These are phyloP conservation scores for Candida endomychidarum DNA, from an alignment of 805 yeast species.

Conservation along the genomic window DNA sequence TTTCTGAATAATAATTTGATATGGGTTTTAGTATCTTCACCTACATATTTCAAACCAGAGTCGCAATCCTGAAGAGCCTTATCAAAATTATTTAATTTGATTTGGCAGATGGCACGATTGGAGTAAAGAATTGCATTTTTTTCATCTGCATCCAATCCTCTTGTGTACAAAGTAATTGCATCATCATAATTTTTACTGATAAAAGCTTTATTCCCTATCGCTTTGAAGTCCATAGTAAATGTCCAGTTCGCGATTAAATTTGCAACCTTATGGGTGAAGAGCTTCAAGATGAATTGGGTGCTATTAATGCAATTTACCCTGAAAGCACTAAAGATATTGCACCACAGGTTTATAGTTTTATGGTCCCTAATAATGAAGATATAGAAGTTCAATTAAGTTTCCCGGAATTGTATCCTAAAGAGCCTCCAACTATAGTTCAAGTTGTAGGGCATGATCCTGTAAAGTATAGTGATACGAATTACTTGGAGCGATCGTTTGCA, in stretches of 20 bases:
- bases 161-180: conserved; percentile 55
- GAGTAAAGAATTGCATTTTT: conserved; percentile 57
- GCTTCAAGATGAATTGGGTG: conserved; percentile 69
- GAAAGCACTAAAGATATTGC: conserved; percentile 46
- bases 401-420: conserved; percentile 68
- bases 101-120: conserved; percentile 67
- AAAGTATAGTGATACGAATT: conserved; percentile 41
- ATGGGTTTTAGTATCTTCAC: conserved; percentile 27
- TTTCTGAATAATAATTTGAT: conserved; percentile 55
- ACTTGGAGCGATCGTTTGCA: conserved; percentile 47
- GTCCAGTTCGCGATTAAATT: neutral
- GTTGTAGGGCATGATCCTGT: conserved; percentile 38
- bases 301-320: conserved; percentile 87
- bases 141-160: conserved; percentile 53
- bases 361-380: conserved; percentile 61
- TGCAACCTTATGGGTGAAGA: conserved; percentile 42
- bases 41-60: conserved; percentile 41
- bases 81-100: conserved; percentile 50
- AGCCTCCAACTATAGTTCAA: conserved; percentile 62
- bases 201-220: conserved; percentile 56
- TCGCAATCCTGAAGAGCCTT: conserved; percentile 52
- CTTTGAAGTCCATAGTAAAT: conserved; percentile 24
- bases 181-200: conserved; percentile 39
- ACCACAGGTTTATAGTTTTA: conserved; percentile 45
- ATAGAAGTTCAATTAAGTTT: conserved; percentile 67